Conservation (phyloP, 148 eudicot species). For the Fagopyrum homotropicum region DNA sequence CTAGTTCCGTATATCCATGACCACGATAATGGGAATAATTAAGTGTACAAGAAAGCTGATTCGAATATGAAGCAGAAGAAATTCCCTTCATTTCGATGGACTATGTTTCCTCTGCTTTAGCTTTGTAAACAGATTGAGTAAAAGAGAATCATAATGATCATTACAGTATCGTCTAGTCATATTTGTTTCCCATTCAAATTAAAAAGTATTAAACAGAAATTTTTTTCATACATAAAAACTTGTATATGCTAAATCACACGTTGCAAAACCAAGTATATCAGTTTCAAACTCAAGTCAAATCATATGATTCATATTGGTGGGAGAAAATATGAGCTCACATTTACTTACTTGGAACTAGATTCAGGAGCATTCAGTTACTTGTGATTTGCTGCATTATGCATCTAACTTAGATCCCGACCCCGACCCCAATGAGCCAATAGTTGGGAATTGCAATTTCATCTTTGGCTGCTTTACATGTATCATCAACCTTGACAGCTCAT, state of each 20-base stretch:
- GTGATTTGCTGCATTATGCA: conserved; percentile 15
- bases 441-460: conserved; percentile 14
- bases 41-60: too few species aligned
- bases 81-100: too few species aligned
- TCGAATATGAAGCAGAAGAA: too few species aligned
- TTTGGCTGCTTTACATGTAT: conserved; percentile 29
- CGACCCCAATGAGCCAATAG: conserved; percentile 13
- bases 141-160: too few species aligned
- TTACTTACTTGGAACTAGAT: background rate
- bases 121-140: too few species aligned
- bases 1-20: too few species aligned
- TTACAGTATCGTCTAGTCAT: too few species aligned
- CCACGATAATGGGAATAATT: too few species aligned
- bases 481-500: conserved; percentile 34
- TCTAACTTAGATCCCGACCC: background rate
- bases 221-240: background rate
- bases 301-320: background rate
- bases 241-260: background rate
- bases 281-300: background rate
- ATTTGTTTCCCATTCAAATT: too few species aligned
- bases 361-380: conserved; percentile 18
- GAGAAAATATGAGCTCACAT: background rate
- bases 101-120: too few species aligned
- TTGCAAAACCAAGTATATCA: background rate
- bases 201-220: too few species aligned